Evolutionary conservation across 768 basidiomycete genomes (phyloP), one percentile per base, ranked within the genome.

Genomic region (Agrocybe pediades): DNA sequence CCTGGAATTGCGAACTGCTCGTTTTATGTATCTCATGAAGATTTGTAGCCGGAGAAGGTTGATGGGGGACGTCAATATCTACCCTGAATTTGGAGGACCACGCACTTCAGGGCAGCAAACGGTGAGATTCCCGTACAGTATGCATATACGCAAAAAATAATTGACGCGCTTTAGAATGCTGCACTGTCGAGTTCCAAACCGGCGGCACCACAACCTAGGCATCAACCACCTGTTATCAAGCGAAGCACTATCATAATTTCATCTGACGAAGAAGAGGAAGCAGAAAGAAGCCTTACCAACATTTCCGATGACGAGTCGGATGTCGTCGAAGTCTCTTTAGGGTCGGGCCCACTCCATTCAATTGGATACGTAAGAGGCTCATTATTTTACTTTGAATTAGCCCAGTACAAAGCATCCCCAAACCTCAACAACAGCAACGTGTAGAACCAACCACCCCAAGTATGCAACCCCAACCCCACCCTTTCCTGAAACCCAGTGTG

Each of bases 261-360:
- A 23, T 70, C 68, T 9, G 74, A 74, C 26, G 75, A 75, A 45
- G 71, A 72, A 41, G 69, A 70, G 19, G 57, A 61, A 20, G 24
- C n/a, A 5, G 20, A 4, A 25, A 59, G 45, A 15, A 51, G 58
- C 25, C 49, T 73, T 42, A 69, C 70, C 42, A 64, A 69, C 19
- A 56, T 62, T 4, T 36, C 36, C 6, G 50, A 51, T 29, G 60
- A 49, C 17, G 58, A 58, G 3, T 29, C 30, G 13, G 30, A 59
- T 27, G 44, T 55, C 21, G 45, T 36, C 45, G 58, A 60, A 51
- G 49, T 58, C 48, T 41, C 51, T 23, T 42, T 43, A 57, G 51
- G 44, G 53, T 61, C 48, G 41, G 40, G 16, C 43, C 24, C 26
- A 43, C 51, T 54, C 45, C 49, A 13, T 46, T 36, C 27, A 29